Conservation (phyloP, 2,329 filamentous ascomycete genomes). For the Berkeleyomyces rouxiae region DNA sequence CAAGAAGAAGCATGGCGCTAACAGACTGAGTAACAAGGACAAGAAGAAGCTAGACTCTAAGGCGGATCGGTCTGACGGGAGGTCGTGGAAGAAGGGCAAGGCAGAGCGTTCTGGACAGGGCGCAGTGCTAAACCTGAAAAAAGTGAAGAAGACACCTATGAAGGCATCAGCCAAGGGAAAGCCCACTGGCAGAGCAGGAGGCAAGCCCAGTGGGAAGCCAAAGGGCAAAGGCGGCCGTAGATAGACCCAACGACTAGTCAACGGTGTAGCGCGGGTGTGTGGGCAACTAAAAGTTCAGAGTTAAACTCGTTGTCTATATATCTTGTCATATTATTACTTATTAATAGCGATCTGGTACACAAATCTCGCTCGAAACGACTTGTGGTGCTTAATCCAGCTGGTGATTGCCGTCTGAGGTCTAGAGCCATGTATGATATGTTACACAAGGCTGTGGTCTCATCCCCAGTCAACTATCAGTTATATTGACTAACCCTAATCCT, state of each 20-base stretch:
- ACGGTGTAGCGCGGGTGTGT: slow-evolving; percentile 15
- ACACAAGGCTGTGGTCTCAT: too few species aligned
- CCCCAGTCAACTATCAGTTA: too few species aligned
- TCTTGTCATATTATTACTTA: background rate
- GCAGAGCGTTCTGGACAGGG: slow-evolving; percentile 42
- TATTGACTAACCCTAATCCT: background rate
- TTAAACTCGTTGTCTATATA: background rate
- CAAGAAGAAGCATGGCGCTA: slow-evolving; percentile 43
- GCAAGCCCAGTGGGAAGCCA: slow-evolving; percentile 19
- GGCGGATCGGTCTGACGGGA: slow-evolving; percentile 40
- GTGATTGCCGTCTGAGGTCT: too few species aligned
- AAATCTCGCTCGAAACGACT: too few species aligned
- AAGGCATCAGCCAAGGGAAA: slow-evolving; percentile 16
- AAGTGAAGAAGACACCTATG: slow-evolving; percentile 12
- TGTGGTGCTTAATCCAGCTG: too few species aligned
- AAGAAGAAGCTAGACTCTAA: slow-evolving; percentile 42
- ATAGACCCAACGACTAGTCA: background rate
- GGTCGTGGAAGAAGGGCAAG: slow-evolving; percentile 59
- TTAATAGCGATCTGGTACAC: background rate
- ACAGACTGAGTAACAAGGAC: slow-evolving; percentile 43
- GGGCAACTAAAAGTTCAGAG: slow-evolving; percentile 7
- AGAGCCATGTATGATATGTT: too few species aligned
- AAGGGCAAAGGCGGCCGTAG: slow-evolving; percentile 14
- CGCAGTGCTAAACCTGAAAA: slow-evolving; percentile 31
- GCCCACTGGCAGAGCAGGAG: slow-evolving; percentile 20